Evolutionary conservation across 129 eudicot genomes (phyloP).

Genomic region (Pseudognaphalium luteoalbum): DNA sequence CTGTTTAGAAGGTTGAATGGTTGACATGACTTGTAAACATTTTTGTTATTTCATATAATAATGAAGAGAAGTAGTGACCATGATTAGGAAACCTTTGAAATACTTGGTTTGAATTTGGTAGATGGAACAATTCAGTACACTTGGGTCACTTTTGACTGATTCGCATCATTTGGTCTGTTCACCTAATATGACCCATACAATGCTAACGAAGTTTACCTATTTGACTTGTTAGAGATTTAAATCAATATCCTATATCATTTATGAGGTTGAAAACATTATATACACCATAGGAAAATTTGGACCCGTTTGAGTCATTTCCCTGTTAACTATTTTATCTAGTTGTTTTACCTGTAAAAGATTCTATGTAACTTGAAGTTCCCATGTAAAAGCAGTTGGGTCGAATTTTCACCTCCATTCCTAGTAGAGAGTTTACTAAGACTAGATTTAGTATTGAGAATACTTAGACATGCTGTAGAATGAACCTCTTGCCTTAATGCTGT

Average conservation of each 20-base stretch:
- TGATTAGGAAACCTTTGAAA: background rate
- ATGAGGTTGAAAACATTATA: background rate
- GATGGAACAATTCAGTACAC: background rate
- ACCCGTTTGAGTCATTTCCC: background rate
- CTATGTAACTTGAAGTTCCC: background rate
- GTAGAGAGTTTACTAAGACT: background rate
- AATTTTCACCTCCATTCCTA: background rate
- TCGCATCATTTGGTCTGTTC: background rate
- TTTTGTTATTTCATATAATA: too few relatives aligned
- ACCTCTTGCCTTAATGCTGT: background rate
- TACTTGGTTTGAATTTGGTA: background rate
- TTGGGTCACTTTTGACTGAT: background rate
- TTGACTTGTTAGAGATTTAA: background rate
- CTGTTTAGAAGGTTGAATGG: background rate
- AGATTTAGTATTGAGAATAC: background rate
- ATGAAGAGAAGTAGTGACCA: background rate
- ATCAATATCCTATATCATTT: background rate
- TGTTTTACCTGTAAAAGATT: background rate
- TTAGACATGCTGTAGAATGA: conserved; percentile 7
- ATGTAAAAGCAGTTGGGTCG: background rate
- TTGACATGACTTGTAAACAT: background rate
- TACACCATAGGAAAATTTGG: background rate
- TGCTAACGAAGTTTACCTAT: background rate
- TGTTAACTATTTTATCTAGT: background rate
- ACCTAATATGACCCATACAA: background rate